Percentiles rank a stretch among this genome's conserved stretches.
These are phyloP conservation scores for Nakazawaea anatomiae DNA, from an alignment of 805 yeast species.

Conservation along the genomic window DNA sequence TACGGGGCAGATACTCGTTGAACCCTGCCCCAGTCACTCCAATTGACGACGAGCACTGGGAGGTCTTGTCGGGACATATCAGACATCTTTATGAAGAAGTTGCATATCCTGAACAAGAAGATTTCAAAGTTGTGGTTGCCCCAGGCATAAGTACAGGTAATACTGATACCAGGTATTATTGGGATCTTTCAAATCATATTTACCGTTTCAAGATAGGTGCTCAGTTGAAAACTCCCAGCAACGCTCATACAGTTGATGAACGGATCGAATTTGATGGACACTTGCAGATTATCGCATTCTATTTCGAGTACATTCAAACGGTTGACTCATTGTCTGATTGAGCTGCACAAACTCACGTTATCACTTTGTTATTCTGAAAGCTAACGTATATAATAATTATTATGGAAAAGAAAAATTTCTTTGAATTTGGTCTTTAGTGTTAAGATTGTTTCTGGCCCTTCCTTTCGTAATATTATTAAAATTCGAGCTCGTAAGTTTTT, in stretches of 20 bases:
- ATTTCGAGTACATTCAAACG: constrained; percentile 44
- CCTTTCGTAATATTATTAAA: too few species aligned
- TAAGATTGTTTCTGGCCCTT: too few species aligned
- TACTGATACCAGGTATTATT: constrained; percentile 59
- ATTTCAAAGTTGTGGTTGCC: constrained; percentile 33
- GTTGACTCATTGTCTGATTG: constrained; percentile 22
- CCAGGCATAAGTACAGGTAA: constrained; percentile 62
- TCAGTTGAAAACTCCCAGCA: constrained; percentile 25
- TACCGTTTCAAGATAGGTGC: constrained; percentile 51
- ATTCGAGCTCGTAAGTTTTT: too few species aligned
- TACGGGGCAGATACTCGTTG: constrained; percentile 21
- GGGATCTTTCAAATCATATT: constrained; percentile 53
- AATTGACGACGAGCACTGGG: constrained; percentile 29
- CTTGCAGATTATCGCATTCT: constrained; percentile 50
- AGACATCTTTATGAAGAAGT: constrained; percentile 54
- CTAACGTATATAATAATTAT: too few species aligned
- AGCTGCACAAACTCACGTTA: not conserved
- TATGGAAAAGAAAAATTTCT: too few species aligned
- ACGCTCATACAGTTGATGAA: constrained; percentile 65
- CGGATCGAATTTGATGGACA: constrained; percentile 48
- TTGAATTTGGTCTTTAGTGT: too few species aligned
- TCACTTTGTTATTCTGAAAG: too few species aligned
- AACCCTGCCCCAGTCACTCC: constrained; percentile 39
- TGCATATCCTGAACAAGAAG: constrained; percentile 24
- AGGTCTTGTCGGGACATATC: constrained; percentile 42